Conservation (phyloP, 2,329 filamentous ascomycete species). For the Daldinia sp. region DNA sequence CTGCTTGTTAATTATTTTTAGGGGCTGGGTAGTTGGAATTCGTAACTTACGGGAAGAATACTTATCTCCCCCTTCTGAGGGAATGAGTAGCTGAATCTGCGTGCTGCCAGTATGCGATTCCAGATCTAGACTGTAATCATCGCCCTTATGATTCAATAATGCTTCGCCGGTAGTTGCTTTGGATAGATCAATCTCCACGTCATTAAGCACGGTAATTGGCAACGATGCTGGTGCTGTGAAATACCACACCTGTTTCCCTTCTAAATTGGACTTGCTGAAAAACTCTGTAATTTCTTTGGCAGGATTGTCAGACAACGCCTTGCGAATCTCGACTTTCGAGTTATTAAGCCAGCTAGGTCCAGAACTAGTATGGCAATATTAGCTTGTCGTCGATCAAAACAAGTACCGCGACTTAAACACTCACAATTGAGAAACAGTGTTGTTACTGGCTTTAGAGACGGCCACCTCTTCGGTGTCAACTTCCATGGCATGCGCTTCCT, state of each 20-base stretch:
- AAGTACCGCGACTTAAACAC: slow-evolving; percentile 6
- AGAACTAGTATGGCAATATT: slow-evolving; percentile 33
- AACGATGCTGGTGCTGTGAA: slow-evolving; percentile 76
- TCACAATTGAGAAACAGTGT: slow-evolving; percentile 38
- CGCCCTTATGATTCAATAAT: slow-evolving; percentile 69
- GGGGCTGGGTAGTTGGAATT: slow-evolving; percentile 14
- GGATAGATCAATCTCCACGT: slow-evolving; percentile 68
- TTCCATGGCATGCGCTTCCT: slow-evolving; percentile 36
- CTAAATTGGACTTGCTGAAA: slow-evolving; percentile 65
- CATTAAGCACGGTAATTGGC: slow-evolving; percentile 71
- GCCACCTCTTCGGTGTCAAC: slow-evolving; percentile 25
- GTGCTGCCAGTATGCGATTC: slow-evolving; percentile 60
- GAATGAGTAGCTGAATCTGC: slow-evolving; percentile 68
- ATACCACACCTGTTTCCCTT: slow-evolving; percentile 82
- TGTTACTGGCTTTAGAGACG: slow-evolving; percentile 35
- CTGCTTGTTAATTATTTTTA: slow-evolving; percentile 46
- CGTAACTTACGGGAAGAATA: slow-evolving; percentile 61
- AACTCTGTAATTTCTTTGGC: slow-evolving; percentile 60
- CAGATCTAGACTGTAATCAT: slow-evolving; percentile 67
- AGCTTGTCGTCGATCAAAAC: background rate
- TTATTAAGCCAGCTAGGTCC: slow-evolving; percentile 54
- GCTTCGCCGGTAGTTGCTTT: slow-evolving; percentile 60
- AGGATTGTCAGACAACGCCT: slow-evolving; percentile 53
- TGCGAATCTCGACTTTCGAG: slow-evolving; percentile 63
- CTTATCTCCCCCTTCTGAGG: slow-evolving; percentile 61